Evolutionary conservation across 495 filamentous ascomycete species (phyloP).

Genomic region (Ascodesmis nigricans): DNA sequence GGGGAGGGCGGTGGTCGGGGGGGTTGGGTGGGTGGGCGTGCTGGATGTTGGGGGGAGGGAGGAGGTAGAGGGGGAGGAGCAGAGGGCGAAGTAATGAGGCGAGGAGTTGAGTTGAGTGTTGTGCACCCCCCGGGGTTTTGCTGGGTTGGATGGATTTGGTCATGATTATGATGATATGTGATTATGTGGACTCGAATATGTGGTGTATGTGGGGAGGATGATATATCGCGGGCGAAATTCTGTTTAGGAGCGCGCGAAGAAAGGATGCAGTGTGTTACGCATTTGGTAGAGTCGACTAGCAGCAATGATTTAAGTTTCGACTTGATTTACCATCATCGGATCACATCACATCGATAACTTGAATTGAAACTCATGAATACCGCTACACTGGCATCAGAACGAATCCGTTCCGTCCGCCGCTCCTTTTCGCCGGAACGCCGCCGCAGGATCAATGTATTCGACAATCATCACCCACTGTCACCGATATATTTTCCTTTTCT

Average conservation of each 20-base stretch:
- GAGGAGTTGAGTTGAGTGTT: not conserved
- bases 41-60: conserved; percentile 5
- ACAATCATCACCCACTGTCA: not conserved
- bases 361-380: too few species aligned
- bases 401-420: conserved; percentile 5
- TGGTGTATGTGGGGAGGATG: not conserved
- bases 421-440: not conserved
- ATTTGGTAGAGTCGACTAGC: conserved; percentile 4
- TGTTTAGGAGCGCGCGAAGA: conserved; percentile 8
- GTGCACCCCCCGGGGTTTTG: too few species aligned
- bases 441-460: conserved; percentile 3
- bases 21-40: conserved; percentile 6
- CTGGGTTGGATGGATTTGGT: too few species aligned
- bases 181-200: not conserved
- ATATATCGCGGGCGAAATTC: not conserved
- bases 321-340: not conserved
- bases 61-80: conserved; percentile 10
- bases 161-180: too few species aligned
- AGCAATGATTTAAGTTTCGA: not conserved
- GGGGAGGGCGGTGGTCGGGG: not conserved
- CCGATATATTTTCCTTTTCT: not conserved
- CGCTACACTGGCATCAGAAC: too few species aligned
- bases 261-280: conserved; percentile 15
- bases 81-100: not conserved
- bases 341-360: not conserved